Base-by-base conservation (phyloP, 306 rosid species). In the Acacia confusa region DNA sequence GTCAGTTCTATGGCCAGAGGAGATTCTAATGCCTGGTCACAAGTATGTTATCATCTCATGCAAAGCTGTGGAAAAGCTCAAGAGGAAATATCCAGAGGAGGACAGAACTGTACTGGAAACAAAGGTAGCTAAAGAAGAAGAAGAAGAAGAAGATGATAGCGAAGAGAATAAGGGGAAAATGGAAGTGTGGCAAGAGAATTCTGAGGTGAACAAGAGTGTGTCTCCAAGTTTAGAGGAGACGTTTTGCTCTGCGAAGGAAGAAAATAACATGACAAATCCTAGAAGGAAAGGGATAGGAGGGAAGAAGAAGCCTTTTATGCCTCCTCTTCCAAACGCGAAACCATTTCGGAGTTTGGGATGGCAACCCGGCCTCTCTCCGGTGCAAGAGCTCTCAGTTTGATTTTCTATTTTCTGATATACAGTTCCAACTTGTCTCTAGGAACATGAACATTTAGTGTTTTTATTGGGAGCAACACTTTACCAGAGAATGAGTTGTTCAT, bases 301-400 rank as follows among this genome's bases (percentile, higher is more conserved):
- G 64, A 90, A 78, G 64, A 90, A 78, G 85, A 91, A 81, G 73
- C 89, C 93, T 5, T 87, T 90, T 73, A 84, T 82, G 34, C 87
- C 92, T 40, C 97, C 97, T 74, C 86, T 90, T 63, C 92, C 94
- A 9, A 90, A 78, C 83, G 70, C 82, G 25, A 89, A 79, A 85
- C 1, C 80, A n/a, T 53, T 53, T 43, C 34, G 76, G 83, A 84
- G 79, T 70, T 68, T 83, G 9, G 76, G 38, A 28, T 95, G 73
- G 34, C 81, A 77, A 8, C 80, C 72, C 4, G 45, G 32, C 43
- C 77, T 70, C 36, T 14, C 70, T 41, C 60, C 47, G 11, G 82
- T 41, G 70, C 25, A 27, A 41, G 75, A n/a, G 50, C 83, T 66
- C 20, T 69, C 43, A 14, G 48, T 17, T 27, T 66, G 80, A 65